A percentile compares a stretch with the other conserved stretches of the same genome.
These are phyloP conservation scores for Arctium lappa DNA, from an alignment of 129 eudicot genomes.

Conservation along the genomic window DNA sequence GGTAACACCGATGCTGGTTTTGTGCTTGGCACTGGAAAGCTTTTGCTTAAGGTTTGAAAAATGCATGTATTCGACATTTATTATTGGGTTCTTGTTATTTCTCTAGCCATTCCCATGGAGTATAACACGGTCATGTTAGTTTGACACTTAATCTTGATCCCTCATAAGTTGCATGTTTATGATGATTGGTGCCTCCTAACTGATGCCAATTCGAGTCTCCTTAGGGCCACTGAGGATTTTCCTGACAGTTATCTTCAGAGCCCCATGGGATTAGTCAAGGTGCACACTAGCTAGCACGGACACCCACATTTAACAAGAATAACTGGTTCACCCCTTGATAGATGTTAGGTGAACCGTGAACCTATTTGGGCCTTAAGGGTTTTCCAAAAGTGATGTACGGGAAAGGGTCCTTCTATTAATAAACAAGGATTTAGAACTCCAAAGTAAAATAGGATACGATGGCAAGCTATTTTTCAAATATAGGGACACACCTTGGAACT, in stretches of 20 bases:
- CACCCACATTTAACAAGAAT: too few species aligned
- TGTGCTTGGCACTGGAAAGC: conserved; percentile 94
- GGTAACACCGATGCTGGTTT: conserved; percentile 98
- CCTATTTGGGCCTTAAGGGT: not conserved
- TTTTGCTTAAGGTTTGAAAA: conserved; percentile 79
- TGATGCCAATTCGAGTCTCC: not conserved
- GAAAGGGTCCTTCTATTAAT: not conserved
- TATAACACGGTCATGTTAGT: not conserved
- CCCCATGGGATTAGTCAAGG: not conserved
- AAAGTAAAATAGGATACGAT: not conserved
- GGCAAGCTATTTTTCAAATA: not conserved
- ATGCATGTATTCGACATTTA: not conserved
- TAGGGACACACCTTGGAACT: not conserved
- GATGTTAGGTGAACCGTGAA: not conserved
- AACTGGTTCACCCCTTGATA: not conserved
- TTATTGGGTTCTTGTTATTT: not conserved
- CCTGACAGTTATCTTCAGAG: not conserved
- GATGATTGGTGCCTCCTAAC: not conserved
- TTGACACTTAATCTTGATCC: not conserved
- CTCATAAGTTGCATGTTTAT: not conserved
- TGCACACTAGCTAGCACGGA: too few species aligned
- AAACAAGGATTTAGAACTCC: not conserved
- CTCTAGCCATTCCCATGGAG: not conserved
- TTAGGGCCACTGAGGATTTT: not conserved
- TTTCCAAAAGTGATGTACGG: not conserved